Conservation (phyloP, 306 rosid species). For the Prinsepia uniflora region DNA sequence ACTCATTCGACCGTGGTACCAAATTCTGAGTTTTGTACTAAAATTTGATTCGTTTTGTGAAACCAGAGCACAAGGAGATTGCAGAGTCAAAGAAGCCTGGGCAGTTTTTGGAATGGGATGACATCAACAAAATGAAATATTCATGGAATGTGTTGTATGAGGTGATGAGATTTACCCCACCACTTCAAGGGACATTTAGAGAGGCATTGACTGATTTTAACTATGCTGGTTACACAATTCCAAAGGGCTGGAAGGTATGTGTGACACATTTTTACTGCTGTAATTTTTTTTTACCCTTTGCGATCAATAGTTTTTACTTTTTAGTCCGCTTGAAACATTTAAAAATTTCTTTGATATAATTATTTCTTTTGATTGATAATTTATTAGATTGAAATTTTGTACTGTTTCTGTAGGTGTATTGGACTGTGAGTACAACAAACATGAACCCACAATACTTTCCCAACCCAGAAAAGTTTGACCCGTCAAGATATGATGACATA, state of each 20-base stretch:
- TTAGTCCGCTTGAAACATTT: too few relatives aligned
- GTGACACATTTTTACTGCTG: background rate
- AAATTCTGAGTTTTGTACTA: too few relatives aligned
- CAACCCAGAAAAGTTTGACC: constrained; percentile 34
- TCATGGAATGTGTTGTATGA: constrained; percentile 36
- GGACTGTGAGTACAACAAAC: constrained; percentile 42
- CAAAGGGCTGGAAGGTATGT: constrained; percentile 45
- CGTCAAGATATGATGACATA: constrained; percentile 25
- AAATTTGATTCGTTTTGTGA: background rate
- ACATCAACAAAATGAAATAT: constrained; percentile 37
- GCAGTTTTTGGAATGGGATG: constrained; percentile 31
- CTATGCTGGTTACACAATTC: constrained; percentile 38
- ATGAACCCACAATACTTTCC: constrained; percentile 31
- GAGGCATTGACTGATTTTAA: constrained; percentile 29
- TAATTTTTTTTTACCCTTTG: too few relatives aligned
- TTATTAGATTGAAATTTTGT: background rate
- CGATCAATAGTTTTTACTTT: too few relatives aligned
- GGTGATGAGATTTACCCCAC: constrained; percentile 43
- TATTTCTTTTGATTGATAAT: background rate
- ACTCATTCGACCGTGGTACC: background rate
- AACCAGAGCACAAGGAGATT: constrained; percentile 33
- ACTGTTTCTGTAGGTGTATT: constrained; percentile 25
- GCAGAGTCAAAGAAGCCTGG: constrained; percentile 24
- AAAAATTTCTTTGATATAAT: background rate
- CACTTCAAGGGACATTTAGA: constrained; percentile 44